Percentiles rank a stretch among this genome's conserved stretches.
Conservation (phyloP, 1,139 yeast species). For the Blastobotrys ciferrii region DNA sequence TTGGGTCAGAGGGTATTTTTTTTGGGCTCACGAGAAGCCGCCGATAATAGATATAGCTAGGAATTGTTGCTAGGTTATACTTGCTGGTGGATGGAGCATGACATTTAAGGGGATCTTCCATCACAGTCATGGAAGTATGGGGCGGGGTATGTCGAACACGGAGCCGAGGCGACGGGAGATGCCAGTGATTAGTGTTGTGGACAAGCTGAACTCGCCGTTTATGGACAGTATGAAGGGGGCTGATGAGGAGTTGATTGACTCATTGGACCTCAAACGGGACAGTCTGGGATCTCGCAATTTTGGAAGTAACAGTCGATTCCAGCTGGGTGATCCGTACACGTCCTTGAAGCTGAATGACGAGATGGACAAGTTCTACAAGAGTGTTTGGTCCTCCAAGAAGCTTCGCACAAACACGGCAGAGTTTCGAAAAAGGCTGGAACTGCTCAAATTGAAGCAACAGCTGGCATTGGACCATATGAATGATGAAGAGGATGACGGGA, state of each 20-base stretch:
- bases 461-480: constrained; percentile 18
- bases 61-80: background rate
- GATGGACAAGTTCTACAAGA: constrained; percentile 22
- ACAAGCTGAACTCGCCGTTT: constrained; percentile 17
- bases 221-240: constrained; percentile 10
- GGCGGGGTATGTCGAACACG: background rate
- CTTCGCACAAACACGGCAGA: constrained; percentile 14
- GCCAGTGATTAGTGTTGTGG: constrained; percentile 16
- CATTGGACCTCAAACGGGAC: background rate
- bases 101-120: constrained; percentile 3
- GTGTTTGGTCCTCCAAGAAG: constrained; percentile 12
- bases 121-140: background rate
- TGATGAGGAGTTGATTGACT: background rate
- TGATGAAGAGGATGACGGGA: constrained; percentile 13
- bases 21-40: too few relatives aligned
- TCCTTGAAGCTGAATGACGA: constrained; percentile 24
- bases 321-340: constrained; percentile 19
- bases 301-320: background rate
- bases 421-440: constrained; percentile 20
- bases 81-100: background rate
- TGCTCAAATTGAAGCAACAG: constrained; percentile 22
- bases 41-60: too few relatives aligned
- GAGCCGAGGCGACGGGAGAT: constrained; percentile 2
- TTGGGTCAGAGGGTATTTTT: too few relatives aligned
- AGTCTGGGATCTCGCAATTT: background rate